These are phyloP conservation scores for Letharia lupina DNA, from an alignment of 495 filamentous ascomycete genomes.

Conservation along the genomic window DNA sequence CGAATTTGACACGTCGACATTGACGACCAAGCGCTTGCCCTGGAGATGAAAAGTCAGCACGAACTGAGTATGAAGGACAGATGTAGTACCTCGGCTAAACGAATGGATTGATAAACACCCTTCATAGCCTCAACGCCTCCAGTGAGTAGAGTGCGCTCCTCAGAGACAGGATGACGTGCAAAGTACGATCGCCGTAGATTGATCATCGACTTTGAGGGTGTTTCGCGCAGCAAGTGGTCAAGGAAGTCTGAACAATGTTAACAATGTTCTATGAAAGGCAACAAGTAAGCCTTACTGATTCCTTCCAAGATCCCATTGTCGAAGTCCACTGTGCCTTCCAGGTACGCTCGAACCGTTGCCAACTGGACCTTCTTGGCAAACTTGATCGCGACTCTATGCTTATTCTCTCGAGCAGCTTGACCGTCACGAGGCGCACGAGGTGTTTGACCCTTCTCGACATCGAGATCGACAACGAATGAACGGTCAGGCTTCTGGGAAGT, in stretches of 20 bases:
- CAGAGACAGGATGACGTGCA: slow-evolving; percentile 28
- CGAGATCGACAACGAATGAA: slow-evolving; percentile 55
- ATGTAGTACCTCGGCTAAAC: slow-evolving; percentile 47
- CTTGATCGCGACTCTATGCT: slow-evolving; percentile 49
- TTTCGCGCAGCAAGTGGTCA: slow-evolving; percentile 78
- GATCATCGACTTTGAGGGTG: slow-evolving; percentile 53
- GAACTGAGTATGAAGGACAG: neutral
- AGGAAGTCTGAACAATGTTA: slow-evolving; percentile 54
- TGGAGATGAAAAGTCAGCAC: slow-evolving; percentile 17
- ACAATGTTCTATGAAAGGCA: neutral
- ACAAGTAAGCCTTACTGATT: slow-evolving; percentile 48
- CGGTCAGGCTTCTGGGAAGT: slow-evolving; percentile 28
- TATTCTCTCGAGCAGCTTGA: slow-evolving; percentile 31
- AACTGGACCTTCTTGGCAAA: slow-evolving; percentile 53
- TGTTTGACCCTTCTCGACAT: slow-evolving; percentile 42
- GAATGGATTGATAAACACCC: slow-evolving; percentile 74
- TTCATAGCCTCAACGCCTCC: slow-evolving; percentile 68
- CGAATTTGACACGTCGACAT: slow-evolving; percentile 73
- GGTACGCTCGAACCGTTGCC: slow-evolving; percentile 52
- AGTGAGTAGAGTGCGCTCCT: slow-evolving; percentile 37
- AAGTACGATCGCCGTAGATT: slow-evolving; percentile 76
- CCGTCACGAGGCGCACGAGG: slow-evolving; percentile 17
- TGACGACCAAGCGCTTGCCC: slow-evolving; percentile 57
- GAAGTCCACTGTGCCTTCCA: slow-evolving; percentile 49
- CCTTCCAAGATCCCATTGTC: slow-evolving; percentile 62